Evolutionary conservation across 805 yeast species (phyloP).

Genomic region (Metschnikowia corniflorae): DNA sequence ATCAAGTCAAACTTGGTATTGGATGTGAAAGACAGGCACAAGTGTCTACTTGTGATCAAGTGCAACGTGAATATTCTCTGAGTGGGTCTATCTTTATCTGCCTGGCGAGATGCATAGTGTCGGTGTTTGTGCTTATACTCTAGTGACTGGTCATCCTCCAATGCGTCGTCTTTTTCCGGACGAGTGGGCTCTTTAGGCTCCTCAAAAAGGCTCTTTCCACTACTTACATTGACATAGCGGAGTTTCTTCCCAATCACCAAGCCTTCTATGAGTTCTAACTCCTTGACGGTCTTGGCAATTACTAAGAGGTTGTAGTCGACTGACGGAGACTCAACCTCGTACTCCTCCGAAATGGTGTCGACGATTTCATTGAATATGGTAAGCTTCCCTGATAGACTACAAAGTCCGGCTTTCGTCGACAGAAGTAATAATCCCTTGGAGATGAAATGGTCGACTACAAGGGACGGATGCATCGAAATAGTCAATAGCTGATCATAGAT

Average conservation of each 20-base stretch:
- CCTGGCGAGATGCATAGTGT: conserved; percentile 4
- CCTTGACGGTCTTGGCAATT: conserved; percentile 61
- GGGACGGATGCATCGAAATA: conserved; percentile 63
- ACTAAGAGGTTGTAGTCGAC: conserved; percentile 32
- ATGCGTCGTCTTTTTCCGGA: conserved; percentile 7
- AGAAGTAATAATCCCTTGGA: conserved; percentile 64
- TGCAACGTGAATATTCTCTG: conserved; percentile 10
- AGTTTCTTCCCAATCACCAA: conserved; percentile 68
- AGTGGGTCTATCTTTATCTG: background rate
- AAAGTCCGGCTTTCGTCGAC: conserved; percentile 58
- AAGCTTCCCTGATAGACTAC: conserved; percentile 58
- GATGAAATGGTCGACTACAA: conserved; percentile 73
- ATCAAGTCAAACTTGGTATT: conserved; percentile 25
- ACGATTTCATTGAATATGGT: conserved; percentile 49
- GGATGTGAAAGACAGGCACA: conserved; percentile 13
- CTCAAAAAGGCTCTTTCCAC: conserved; percentile 50
- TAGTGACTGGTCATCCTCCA: conserved; percentile 11
- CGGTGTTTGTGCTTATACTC: conserved; percentile 12
- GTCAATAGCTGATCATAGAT: conserved; percentile 45
- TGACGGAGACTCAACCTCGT: conserved; percentile 5
- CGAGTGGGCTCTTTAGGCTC: conserved; percentile 15
- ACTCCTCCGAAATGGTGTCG: conserved; percentile 29
- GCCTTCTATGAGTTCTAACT: conserved; percentile 76
- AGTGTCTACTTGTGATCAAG: conserved; percentile 16
- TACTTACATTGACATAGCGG: conserved; percentile 64